A percentile compares a stretch with the other conserved stretches of the same genome.
Conservation (phyloP, 768 basidiomycete genomes). For the Pleurotus pulmonarius region DNA sequence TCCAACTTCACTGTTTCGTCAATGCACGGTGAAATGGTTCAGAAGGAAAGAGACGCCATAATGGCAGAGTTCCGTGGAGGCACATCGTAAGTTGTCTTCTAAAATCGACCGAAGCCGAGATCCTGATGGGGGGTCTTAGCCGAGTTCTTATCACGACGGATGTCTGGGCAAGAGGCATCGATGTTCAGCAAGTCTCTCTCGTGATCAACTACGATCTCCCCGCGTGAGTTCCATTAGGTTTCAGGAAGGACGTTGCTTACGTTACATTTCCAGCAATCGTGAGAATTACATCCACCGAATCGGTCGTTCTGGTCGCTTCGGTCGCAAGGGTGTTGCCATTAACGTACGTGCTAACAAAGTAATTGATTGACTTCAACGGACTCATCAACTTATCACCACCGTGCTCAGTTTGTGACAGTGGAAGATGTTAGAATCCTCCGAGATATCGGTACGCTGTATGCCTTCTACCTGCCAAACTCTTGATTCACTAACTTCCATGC, state of each 20-base stretch:
- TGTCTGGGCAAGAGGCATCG: conserved; percentile 97
- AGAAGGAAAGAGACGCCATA: conserved; percentile 92
- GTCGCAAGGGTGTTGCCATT: conserved; percentile 98
- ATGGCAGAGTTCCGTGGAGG: conserved; percentile 96
- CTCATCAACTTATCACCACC: conserved; percentile 14
- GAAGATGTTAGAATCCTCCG: conserved; percentile 96
- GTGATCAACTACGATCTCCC: conserved; percentile 98
- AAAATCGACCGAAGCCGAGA: conserved; percentile 8
- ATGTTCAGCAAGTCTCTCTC: conserved; percentile 95
- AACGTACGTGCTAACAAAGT: conserved; percentile 57
- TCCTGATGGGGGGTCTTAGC: conserved; percentile 33
- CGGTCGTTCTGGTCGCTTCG: conserved; percentile 98
- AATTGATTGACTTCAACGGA: neutral
- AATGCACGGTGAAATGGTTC: conserved; percentile 96
- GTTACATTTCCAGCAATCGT: conserved; percentile 62
- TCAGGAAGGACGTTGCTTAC: conserved; percentile 8
- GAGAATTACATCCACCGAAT: conserved; percentile 99
- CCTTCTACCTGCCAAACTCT: neutral
- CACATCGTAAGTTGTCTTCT: conserved; percentile 62
- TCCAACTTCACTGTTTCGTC: conserved; percentile 98
- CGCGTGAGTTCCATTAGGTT: conserved; percentile 50
- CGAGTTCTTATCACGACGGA: conserved; percentile 95
- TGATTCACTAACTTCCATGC: conserved; percentile 13
- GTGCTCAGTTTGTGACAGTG: conserved; percentile 78
- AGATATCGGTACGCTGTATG: conserved; percentile 73